Evolutionary conservation across 768 basidiomycete species (phyloP).

Genomic region (Gloeopeniophorella convolvens): DNA sequence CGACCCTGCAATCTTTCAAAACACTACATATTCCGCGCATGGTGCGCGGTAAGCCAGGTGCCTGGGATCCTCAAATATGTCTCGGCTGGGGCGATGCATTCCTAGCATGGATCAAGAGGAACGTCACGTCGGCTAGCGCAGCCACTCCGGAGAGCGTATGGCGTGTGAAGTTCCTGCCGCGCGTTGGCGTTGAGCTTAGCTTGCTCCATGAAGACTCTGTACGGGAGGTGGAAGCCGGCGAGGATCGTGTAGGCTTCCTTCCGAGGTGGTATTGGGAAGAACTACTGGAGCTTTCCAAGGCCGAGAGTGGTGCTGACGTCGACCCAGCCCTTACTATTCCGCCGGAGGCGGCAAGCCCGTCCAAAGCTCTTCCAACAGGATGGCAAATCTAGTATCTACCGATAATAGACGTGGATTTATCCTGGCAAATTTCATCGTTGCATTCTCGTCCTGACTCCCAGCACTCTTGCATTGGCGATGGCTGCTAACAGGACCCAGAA

Average conservation of each 20-base stretch:
- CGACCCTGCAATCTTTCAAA: slow-evolving; percentile 62
- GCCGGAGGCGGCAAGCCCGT: neutral
- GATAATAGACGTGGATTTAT: too few relatives aligned
- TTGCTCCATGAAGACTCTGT: slow-evolving; percentile 43
- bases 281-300: neutral
- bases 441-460: too few relatives aligned
- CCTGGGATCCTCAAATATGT: slow-evolving; percentile 74
- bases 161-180: slow-evolving; percentile 62
- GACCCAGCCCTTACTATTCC: neutral
- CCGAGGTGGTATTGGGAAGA: slow-evolving; percentile 61
- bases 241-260: slow-evolving; percentile 75
- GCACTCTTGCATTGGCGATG: too few relatives aligned
- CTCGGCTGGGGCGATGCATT: slow-evolving; percentile 68
- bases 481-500: too few relatives aligned
- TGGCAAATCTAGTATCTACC: slow-evolving; percentile 14
- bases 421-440: too few relatives aligned
- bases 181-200: slow-evolving; percentile 45
- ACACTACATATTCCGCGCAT: slow-evolving; percentile 75
- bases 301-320: neutral
- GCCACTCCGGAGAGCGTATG: slow-evolving; percentile 40
- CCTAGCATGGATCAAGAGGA: slow-evolving; percentile 42
- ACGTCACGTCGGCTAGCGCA: neutral
- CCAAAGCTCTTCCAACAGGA: slow-evolving; percentile 2
- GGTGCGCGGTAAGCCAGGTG: slow-evolving; percentile 64
- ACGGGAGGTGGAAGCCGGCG: slow-evolving; percentile 54